phyloP scores from a whole-genome alignment of 192 early-diverging fungal species.

The Linderina pennispora region DNA sequence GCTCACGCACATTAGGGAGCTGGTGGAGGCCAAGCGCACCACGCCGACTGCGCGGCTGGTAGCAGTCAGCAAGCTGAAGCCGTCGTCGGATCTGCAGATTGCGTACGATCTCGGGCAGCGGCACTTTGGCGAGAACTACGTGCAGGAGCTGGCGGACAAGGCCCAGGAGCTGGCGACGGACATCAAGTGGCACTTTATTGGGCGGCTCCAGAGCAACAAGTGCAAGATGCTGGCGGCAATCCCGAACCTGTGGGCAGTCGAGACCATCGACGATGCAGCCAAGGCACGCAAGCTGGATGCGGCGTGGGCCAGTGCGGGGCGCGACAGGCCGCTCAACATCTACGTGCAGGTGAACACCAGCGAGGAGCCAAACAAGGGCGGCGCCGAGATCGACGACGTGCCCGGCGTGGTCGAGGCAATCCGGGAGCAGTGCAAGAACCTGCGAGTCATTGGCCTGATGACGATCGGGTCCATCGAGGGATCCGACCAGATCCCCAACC shows the following conservation, averaged over 20 bases:
- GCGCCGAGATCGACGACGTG: conserved; percentile 52
- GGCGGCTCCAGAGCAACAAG: conserved; percentile 95
- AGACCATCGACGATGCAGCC: conserved; percentile 83
- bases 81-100: conserved; percentile 65
- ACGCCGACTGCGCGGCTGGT: conserved; percentile 59
- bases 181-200: conserved; percentile 98
- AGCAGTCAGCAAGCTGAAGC: conserved; percentile 93
- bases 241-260: conserved; percentile 86
- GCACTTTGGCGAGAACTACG: conserved; percentile 97
- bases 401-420: conserved; percentile 60
- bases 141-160: conserved; percentile 94
- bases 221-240: conserved; percentile 82
- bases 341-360: conserved; percentile 97
- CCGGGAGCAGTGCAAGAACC: conserved; percentile 53
- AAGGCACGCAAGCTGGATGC: conserved; percentile 81
- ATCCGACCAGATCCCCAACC: conserved; percentile 39
- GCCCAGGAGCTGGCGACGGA: conserved; percentile 70
- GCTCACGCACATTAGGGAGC: conserved; percentile 3
- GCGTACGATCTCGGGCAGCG: conserved; percentile 81
- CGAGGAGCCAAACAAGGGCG: conserved; percentile 82
- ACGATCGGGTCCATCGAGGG: conserved; percentile 83
- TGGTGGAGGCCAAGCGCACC: neutral
- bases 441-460: conserved; percentile 84
- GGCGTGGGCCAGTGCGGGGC: conserved; percentile 51
- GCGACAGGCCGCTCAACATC: conserved; percentile 58